Evolutionary conservation across 1,284 basidiomycete species (phyloP).

Genomic region (Sanghuangporus sanghuang): DNA sequence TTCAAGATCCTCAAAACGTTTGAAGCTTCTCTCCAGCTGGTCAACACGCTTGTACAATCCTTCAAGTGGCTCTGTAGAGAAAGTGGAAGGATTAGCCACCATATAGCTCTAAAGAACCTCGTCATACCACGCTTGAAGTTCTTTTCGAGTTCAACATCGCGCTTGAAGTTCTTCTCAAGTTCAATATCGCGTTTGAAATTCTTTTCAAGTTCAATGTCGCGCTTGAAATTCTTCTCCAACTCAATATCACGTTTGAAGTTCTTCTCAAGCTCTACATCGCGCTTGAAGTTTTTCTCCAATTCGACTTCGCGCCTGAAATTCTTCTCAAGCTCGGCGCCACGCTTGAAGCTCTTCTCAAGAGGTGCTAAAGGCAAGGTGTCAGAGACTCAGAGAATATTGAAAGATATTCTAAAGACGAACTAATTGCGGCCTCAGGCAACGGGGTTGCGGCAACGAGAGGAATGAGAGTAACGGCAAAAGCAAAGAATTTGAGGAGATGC

Average conservation of each 20-base stretch:
- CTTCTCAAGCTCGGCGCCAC: neutral
- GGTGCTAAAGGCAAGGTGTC: neutral
- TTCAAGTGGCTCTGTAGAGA: neutral
- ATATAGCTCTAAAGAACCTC: too few relatives aligned
- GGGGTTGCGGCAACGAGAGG: neutral
- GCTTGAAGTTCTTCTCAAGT: constrained; percentile 1
- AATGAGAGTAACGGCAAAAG: neutral
- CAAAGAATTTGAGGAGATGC: constrained; percentile 1
- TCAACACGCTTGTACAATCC: neutral
- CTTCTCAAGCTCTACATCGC: neutral
- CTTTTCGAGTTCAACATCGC: neutral
- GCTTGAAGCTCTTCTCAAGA: constrained; percentile 5
- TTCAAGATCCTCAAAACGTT: neutral
- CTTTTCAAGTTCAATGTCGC: neutral
- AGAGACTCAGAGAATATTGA: neutral
- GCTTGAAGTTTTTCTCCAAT: constrained; percentile 1
- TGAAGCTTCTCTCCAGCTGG: constrained; percentile 1
- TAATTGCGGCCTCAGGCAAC: neutral
- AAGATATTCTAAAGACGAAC: neutral
- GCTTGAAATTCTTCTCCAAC: neutral
- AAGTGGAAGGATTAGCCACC: too few relatives aligned
- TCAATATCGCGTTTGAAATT: neutral
- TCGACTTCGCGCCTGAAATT: constrained; percentile 1
- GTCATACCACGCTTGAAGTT: too few relatives aligned
- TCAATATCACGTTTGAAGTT: neutral